Conservation (phyloP, 371 early-diverging fungal genomes). For the Zancudomyces culisetae region DNA sequence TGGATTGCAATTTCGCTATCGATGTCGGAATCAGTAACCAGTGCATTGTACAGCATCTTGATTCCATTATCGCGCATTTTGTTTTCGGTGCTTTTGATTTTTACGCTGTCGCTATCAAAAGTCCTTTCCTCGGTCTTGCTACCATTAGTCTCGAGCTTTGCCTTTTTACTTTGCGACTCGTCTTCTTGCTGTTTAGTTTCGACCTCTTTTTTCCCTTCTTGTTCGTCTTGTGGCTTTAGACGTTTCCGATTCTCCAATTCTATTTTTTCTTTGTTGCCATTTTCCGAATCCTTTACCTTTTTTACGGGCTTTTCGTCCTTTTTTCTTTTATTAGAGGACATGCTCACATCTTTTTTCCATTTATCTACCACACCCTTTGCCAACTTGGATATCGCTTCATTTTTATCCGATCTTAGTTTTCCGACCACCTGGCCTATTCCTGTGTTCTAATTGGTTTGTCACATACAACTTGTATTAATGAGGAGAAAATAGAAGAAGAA, state of each 20-base stretch:
- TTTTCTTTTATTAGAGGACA: constrained; percentile 5
- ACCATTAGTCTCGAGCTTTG: background rate
- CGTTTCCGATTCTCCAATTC: background rate
- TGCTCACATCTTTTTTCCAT: constrained; percentile 56
- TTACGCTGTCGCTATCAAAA: constrained; percentile 14
- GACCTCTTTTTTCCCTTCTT: background rate
- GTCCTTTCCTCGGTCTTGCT: constrained; percentile 10
- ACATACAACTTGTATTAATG: background rate
- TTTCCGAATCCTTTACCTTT: background rate
- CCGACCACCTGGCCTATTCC: constrained; percentile 51
- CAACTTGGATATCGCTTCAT: constrained; percentile 31
- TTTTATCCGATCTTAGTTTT: constrained; percentile 38
- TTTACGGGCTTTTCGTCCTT: too few species aligned
- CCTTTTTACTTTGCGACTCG: background rate
- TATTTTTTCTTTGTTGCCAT: background rate
- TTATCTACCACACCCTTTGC: constrained; percentile 51
- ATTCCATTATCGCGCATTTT: constrained; percentile 58
- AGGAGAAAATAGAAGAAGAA: background rate
- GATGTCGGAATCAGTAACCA: constrained; percentile 41
- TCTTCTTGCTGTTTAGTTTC: background rate
- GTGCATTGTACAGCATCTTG: constrained; percentile 63
- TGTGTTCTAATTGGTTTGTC: background rate
- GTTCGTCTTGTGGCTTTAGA: background rate
- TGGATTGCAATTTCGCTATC: constrained; percentile 29
- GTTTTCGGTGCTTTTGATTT: constrained; percentile 34